Conservation (phyloP, 768 basidiomycete species). For the Russula vinacea region DNA sequence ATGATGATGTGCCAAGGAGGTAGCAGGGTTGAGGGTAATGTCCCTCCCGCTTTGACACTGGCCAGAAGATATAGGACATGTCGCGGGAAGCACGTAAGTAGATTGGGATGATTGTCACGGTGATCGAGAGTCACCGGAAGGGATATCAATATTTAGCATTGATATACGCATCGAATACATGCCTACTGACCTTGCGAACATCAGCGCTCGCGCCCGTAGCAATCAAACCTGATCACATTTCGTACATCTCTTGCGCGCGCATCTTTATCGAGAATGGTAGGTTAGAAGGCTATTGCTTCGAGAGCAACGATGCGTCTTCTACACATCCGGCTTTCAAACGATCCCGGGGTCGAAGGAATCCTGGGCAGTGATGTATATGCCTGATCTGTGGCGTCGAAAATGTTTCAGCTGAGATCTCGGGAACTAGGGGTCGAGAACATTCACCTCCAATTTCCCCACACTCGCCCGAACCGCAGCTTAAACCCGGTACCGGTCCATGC, state of each 20-base stretch:
- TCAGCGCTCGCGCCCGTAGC: constrained; percentile 75
- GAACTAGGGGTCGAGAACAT: no score
- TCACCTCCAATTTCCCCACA: no score
- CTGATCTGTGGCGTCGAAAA: no score
- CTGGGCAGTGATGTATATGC: no score
- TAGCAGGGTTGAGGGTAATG: constrained; percentile 22
- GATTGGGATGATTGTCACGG: constrained; percentile 26
- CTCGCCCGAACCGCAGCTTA: no score
- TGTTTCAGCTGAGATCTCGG: no score
- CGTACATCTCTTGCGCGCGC: constrained; percentile 68
- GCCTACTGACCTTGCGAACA: constrained; percentile 63
- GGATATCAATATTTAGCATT: constrained; percentile 25
- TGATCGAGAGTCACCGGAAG: constrained; percentile 20
- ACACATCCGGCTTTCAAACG: no score
- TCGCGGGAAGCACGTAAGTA: constrained; percentile 12
- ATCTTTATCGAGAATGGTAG: no score
- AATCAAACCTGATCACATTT: constrained; percentile 58
- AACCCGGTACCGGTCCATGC: no score
- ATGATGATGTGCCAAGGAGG: constrained; percentile 20
- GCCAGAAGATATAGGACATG: constrained; percentile 21
- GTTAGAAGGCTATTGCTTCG: no score
- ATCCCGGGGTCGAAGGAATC: no score
- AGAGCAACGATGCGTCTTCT: no score
- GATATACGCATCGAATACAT: constrained; percentile 72
- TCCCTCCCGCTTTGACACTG: constrained; percentile 10